Evolutionary conservation across 495 filamentous ascomycete species (phyloP), one percentile per base, ranked within the genome.

Genomic region (Hyaloscypha finlandica): DNA sequence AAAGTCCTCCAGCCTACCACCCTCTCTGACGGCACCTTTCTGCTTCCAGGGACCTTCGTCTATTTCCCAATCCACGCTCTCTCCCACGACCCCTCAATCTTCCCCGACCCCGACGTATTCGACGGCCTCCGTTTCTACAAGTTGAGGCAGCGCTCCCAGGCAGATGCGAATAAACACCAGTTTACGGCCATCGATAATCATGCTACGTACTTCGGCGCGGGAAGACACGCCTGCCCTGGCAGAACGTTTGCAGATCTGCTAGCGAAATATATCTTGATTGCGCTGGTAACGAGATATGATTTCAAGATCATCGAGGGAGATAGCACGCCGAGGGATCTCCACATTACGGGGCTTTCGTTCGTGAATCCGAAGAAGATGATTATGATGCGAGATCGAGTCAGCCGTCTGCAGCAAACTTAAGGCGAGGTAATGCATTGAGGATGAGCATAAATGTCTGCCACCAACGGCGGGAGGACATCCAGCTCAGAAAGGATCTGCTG

Each of bases 21-120:
- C 1, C 78, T 84, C 2, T 78, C 75, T 31, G 77, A 78, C 63
- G 80, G 81, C 8, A 75, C 78, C 19, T 54, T 72, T 51, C 74
- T 81, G 20, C 76, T 80, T 1, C 70, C 73, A 4, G 79, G 77
- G 4, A 74, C 76, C 5, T 65, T 74, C 31, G 73, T 81, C 63
- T 71, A 77, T 55, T 72, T 71, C 4, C 48, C 75, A 9, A 31
- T 64, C 19, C 37, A 63, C 2, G 39, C 59, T 4, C 63, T 74
- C 1, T 69, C 74, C 11, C 31, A 58, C 25, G 70, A 67, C 29
- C 60, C 69, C 0, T 65, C 58, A 2, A 33, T 71, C 12, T 75
- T 71, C 42, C 32, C 55, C 14, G 68, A 71, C 33, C 51, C 51
- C 2, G 8, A 14, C 6, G 1, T 0, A 6, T 54, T 54, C 3